Evolutionary conservation across 768 basidiomycete species (phyloP).

Genomic region (Termitomyces sp.): DNA sequence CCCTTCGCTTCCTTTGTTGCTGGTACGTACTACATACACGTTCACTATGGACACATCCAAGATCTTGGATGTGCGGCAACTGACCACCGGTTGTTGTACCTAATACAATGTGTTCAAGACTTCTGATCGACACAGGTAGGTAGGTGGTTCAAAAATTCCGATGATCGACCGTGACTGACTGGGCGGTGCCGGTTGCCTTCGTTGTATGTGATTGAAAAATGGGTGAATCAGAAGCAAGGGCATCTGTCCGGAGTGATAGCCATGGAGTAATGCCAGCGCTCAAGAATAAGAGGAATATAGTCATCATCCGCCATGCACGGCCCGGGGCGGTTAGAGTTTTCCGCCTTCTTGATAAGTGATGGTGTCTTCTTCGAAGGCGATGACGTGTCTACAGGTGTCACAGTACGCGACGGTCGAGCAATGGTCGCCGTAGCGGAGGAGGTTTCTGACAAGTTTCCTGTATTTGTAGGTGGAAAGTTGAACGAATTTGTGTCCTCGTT

Average conservation of each 20-base stretch:
- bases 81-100: not conserved
- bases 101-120: too few species aligned
- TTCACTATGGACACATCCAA: too few species aligned
- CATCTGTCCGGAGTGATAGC: not conserved
- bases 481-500: conserved; percentile 35
- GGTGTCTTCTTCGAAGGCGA: conserved; percentile 18
- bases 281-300: not conserved
- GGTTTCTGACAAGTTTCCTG: conserved; percentile 30
- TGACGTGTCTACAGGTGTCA: conserved; percentile 23
- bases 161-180: not conserved
- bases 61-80: not conserved
- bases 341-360: conserved; percentile 22
- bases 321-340: not conserved
- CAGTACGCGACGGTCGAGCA: conserved; percentile 37
- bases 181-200: not conserved
- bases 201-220: too few species aligned
- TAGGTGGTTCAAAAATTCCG: too few species aligned
- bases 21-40: not conserved
- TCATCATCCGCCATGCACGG: not conserved
- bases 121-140: too few species aligned
- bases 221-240: too few species aligned
- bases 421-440: conserved; percentile 40
- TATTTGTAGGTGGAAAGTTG: conserved; percentile 24
- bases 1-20: not conserved
- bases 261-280: not conserved